Percentiles rank a stretch among this genome's conserved stretches.
These are phyloP conservation scores for Thielaviopsis cerberus DNA, from an alignment of 2,329 filamentous ascomycete species.

Conservation along the genomic window DNA sequence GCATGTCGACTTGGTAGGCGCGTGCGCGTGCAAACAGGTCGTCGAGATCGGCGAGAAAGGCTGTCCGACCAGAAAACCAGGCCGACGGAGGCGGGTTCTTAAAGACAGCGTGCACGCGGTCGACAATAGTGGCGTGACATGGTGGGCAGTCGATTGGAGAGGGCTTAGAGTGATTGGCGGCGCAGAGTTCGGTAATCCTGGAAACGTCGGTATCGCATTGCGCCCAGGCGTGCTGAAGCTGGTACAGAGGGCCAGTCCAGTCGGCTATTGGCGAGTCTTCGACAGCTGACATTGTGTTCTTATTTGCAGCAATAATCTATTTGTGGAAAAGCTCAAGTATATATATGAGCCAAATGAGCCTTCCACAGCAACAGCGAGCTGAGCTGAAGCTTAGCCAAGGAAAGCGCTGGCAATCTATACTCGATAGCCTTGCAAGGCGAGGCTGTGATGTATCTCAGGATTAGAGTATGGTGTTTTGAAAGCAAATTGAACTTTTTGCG, in stretches of 20 bases:
- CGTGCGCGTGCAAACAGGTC: constrained; percentile 29
- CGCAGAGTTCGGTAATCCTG: constrained; percentile 25
- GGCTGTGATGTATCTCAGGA: neutral
- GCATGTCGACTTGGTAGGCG: constrained; percentile 24
- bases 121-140: constrained; percentile 30
- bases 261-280: constrained; percentile 11
- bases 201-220: constrained; percentile 25
- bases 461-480: neutral
- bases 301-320: neutral
- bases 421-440: neutral
- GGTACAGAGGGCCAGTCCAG: constrained; percentile 11
- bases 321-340: neutral
- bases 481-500: neutral
- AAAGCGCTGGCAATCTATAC: neutral
- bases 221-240: constrained; percentile 9
- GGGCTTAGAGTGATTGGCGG: constrained; percentile 23
- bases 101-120: constrained; percentile 23
- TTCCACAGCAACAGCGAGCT: neutral
- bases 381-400: neutral
- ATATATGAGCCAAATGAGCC: neutral
- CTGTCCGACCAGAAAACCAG: constrained; percentile 33
- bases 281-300: neutral
- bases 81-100: constrained; percentile 10
- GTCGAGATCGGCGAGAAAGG: constrained; percentile 32
- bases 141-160: constrained; percentile 27